These are phyloP conservation scores for Candida dajiaensis DNA, from an alignment of 805 yeast genomes.

Conservation along the genomic window DNA sequence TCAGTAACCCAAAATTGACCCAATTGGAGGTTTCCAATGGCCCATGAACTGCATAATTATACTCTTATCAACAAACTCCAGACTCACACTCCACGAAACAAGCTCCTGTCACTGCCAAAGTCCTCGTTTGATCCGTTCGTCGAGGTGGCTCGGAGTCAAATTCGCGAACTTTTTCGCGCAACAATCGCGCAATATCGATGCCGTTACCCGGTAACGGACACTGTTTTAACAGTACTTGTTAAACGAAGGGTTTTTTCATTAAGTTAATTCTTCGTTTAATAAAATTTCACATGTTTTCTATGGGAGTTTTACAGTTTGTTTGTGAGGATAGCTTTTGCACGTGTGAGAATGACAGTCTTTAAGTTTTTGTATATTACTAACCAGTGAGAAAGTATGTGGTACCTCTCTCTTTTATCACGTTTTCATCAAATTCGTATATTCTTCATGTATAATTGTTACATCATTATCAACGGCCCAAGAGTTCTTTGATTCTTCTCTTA, in stretches of 20 bases:
- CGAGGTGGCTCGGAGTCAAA: background rate
- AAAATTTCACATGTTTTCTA: no score
- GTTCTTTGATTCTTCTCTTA: conserved; percentile 25
- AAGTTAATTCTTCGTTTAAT: no score
- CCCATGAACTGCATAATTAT: no score
- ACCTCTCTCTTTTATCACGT: no score
- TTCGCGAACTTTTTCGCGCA: background rate
- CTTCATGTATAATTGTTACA: background rate
- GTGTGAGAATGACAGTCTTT: no score
- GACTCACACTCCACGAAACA: background rate
- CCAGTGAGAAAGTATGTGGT: no score
- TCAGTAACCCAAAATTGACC: background rate
- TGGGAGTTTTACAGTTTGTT: background rate
- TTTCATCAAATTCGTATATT: background rate
- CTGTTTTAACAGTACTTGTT: no score
- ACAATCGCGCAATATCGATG: background rate
- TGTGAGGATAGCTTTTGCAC: background rate
- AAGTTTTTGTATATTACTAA: no score
- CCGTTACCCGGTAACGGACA: background rate
- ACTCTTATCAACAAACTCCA: background rate
- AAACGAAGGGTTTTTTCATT: no score
- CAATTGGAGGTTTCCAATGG: background rate
- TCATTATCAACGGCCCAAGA: conserved; percentile 6
- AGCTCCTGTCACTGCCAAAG: background rate
- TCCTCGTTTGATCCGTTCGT: background rate